Percentiles rank a stretch among this genome's conserved stretches.
phyloP scores from a whole-genome alignment of 2,329 filamentous ascomycete genomes.

The Blumeria graminis region DNA sequence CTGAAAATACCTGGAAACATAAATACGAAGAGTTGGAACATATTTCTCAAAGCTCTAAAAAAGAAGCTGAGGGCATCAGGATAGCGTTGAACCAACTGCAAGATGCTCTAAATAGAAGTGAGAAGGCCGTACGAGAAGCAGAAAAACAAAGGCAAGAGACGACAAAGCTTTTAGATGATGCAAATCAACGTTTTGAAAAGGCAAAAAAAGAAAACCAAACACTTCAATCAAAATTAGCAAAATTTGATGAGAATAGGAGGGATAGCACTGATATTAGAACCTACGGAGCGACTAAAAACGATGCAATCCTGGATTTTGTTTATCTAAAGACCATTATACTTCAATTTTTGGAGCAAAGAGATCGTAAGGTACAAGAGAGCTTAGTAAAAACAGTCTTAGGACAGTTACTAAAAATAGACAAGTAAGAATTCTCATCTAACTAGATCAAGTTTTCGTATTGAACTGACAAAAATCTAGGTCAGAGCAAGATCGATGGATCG shows the following conservation, averaged over 20 bases:
- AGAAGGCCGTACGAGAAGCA: conserved; percentile 58
- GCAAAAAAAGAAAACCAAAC: conserved; percentile 40
- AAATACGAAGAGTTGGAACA: conserved; percentile 55
- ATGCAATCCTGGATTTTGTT: conserved; percentile 15
- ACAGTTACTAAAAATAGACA: conserved; percentile 53
- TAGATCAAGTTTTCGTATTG: not conserved
- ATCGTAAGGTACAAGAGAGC: conserved; percentile 50
- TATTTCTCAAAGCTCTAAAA: conserved; percentile 36
- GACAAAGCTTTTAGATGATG: conserved; percentile 53
- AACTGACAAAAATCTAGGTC: conserved; percentile 19
- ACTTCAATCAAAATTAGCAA: conserved; percentile 21
- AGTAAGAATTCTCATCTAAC: conserved; percentile 24
- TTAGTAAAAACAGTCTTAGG: conserved; percentile 49
- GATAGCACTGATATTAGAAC: conserved; percentile 14
- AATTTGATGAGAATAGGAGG: conserved; percentile 12
- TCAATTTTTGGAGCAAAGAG: conserved; percentile 61
- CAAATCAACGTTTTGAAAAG: conserved; percentile 54
- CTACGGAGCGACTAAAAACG: conserved; percentile 6
- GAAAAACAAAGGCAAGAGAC: conserved; percentile 53
- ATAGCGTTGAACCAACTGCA: conserved; percentile 55
- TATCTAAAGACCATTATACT: conserved; percentile 65
- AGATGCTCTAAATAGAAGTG: conserved; percentile 63
- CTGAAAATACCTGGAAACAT: conserved; percentile 49
- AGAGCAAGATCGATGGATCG: conserved; percentile 73
- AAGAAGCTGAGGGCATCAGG: conserved; percentile 54